A percentile compares a stretch with the other conserved stretches of the same genome.
Evolutionary conservation across 2,329 filamentous ascomycete genomes (phyloP).

Genomic region (Neonectria neomacrospora): DNA sequence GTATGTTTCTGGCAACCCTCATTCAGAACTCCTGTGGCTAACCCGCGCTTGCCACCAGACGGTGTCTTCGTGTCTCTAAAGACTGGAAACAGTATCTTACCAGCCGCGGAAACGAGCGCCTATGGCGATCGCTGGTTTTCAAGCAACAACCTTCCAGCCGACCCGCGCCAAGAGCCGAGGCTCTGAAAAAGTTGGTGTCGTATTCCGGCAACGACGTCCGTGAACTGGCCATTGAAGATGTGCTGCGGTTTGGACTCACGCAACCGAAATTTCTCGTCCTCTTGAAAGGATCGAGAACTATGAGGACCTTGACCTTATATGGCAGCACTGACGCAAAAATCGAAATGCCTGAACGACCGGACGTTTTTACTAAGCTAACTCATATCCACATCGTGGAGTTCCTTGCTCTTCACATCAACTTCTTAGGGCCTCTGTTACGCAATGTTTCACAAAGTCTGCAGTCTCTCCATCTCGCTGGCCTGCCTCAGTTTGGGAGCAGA

Average conservation of each 20-base stretch:
- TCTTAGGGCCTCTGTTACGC: slow-evolving; percentile 35
- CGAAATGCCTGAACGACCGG: slow-evolving; percentile 35
- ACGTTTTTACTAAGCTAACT: slow-evolving; percentile 36
- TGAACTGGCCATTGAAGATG: slow-evolving; percentile 43
- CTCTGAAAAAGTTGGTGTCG: slow-evolving; percentile 45
- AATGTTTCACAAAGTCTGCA: slow-evolving; percentile 40
- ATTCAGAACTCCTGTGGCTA: not conserved
- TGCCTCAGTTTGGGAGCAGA: slow-evolving; percentile 31
- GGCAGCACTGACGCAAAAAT: slow-evolving; percentile 34
- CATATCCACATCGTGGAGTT: slow-evolving; percentile 40
- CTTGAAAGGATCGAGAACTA: slow-evolving; percentile 40
- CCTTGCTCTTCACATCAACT: slow-evolving; percentile 21
- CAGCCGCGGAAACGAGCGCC: slow-evolving; percentile 41
- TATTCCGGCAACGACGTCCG: slow-evolving; percentile 48
- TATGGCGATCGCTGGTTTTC: slow-evolving; percentile 50
- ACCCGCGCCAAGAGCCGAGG: slow-evolving; percentile 38
- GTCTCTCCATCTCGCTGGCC: slow-evolving; percentile 39
- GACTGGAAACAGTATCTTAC: slow-evolving; percentile 47
- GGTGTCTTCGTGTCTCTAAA: slow-evolving; percentile 49
- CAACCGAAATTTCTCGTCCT: slow-evolving; percentile 46
- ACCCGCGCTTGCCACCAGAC: slow-evolving; percentile 28
- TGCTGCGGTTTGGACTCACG: slow-evolving; percentile 44
- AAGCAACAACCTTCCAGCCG: slow-evolving; percentile 33
- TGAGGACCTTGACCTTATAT: slow-evolving; percentile 42
- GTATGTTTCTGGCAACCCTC: slow-evolving; percentile 29